These are phyloP conservation scores for Lentinula novae-zelandiae DNA, from an alignment of 1,284 basidiomycete genomes.

Conservation along the genomic window DNA sequence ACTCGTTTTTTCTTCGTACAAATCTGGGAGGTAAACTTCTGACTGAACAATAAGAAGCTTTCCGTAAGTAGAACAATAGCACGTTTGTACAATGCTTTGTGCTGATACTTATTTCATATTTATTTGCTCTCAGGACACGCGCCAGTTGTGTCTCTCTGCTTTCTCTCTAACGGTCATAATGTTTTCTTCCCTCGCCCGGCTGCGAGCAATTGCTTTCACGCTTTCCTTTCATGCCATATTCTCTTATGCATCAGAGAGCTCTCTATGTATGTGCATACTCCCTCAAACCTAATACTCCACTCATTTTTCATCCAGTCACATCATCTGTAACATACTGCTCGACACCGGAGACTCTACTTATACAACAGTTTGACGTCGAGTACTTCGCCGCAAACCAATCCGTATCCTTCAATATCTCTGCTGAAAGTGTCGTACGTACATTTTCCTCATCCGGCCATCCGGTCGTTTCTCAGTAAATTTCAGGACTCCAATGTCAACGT, in stretches of 20 bases:
- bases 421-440: slow-evolving; percentile 63
- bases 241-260: slow-evolving; percentile 45
- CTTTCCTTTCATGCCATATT: slow-evolving; percentile 38
- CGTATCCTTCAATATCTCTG: slow-evolving; percentile 72
- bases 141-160: slow-evolving; percentile 18
- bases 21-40: slow-evolving; percentile 3
- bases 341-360: slow-evolving; percentile 73
- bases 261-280: slow-evolving; percentile 49
- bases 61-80: slow-evolving; percentile 18
- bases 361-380: slow-evolving; percentile 77
- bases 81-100: slow-evolving; percentile 6
- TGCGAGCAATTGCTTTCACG: slow-evolving; percentile 51
- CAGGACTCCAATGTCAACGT: slow-evolving; percentile 76
- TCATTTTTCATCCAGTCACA: slow-evolving; percentile 48
- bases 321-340: slow-evolving; percentile 88
- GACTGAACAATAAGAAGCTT: slow-evolving; percentile 13
- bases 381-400: slow-evolving; percentile 73
- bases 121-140: slow-evolving; percentile 4
- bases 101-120: neutral
- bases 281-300: slow-evolving; percentile 11
- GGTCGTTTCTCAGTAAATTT: slow-evolving; percentile 23
- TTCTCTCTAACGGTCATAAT: slow-evolving; percentile 37
- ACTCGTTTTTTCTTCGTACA: neutral
- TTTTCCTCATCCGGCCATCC: slow-evolving; percentile 1
- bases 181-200: slow-evolving; percentile 64